phyloP scores from a whole-genome alignment of 73 alveolate species.

The Paramecium sexaurelia region DNA sequence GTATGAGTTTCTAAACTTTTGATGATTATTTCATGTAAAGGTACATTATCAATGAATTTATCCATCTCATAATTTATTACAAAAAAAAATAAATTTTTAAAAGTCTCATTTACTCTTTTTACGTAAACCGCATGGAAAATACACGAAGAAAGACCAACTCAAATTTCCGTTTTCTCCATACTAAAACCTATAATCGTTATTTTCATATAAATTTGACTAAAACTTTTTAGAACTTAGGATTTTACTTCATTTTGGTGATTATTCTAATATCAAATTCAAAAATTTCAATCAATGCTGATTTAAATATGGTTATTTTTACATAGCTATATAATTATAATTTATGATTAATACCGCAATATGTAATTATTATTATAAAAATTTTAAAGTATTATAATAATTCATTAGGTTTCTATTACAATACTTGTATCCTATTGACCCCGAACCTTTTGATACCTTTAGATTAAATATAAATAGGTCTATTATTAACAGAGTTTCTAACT shows the following conservation, averaged over 20 bases:
- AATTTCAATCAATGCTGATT: not conserved
- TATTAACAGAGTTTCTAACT: conserved; percentile 55
- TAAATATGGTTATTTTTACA: not conserved
- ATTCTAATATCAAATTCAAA: not conserved
- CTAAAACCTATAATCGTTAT: too few relatives aligned
- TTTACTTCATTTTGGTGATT: not conserved
- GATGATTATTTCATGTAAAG: not conserved
- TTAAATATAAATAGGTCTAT: too few relatives aligned
- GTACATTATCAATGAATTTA: not conserved
- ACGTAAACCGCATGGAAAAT: too few relatives aligned
- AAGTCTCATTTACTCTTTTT: too few relatives aligned
- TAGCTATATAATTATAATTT: not conserved
- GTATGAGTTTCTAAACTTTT: conserved; percentile 10
- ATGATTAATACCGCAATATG: not conserved
- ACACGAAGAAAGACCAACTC: too few relatives aligned
- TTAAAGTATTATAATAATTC: not conserved
- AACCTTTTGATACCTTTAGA: not conserved
- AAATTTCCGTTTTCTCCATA: too few relatives aligned
- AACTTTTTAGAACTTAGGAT: not conserved
- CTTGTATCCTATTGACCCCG: too few relatives aligned
- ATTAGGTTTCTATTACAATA: not conserved
- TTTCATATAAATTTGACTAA: too few relatives aligned
- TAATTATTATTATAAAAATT: not conserved
- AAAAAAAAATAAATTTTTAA: too few relatives aligned
- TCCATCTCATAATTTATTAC: not conserved